phyloP scores from a whole-genome alignment of 2,329 filamentous ascomycete species.

The Arthroderma sp. region DNA sequence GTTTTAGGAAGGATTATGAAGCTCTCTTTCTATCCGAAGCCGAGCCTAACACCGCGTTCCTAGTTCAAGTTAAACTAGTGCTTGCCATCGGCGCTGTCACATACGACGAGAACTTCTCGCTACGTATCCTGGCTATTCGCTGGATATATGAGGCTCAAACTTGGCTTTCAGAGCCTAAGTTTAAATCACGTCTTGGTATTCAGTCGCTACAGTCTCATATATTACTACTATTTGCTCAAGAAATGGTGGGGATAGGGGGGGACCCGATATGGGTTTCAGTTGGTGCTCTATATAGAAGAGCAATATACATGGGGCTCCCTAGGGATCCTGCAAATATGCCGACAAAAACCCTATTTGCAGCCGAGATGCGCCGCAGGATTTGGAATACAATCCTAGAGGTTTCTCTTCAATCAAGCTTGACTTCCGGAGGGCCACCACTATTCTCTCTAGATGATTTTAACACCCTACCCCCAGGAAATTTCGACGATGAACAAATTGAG shows the following conservation, averaged over 20 bases:
- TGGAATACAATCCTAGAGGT: slow-evolving; percentile 37
- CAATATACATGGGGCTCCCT: slow-evolving; percentile 34
- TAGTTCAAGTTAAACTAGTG: slow-evolving; percentile 33
- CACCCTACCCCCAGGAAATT: slow-evolving; percentile 28
- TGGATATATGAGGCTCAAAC: slow-evolving; percentile 28
- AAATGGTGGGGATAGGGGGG: slow-evolving; percentile 22
- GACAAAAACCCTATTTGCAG: slow-evolving; percentile 24
- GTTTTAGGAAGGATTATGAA: slow-evolving; percentile 46
- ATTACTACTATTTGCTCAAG: slow-evolving; percentile 26
- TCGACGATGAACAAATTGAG: slow-evolving; percentile 24
- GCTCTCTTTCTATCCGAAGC: slow-evolving; percentile 39
- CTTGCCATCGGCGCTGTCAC: slow-evolving; percentile 37
- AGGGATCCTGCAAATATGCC: slow-evolving; percentile 26
- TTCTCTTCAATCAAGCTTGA: slow-evolving; percentile 28
- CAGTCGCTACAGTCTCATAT: slow-evolving; percentile 25
- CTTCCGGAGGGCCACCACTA: slow-evolving; percentile 25
- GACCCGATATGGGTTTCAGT: slow-evolving; percentile 28
- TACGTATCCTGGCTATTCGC: slow-evolving; percentile 33
- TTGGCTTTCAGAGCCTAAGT: slow-evolving; percentile 24
- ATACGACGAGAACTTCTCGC: slow-evolving; percentile 21
- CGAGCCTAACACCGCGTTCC: slow-evolving; percentile 35
- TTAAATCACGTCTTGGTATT: slow-evolving; percentile 23
- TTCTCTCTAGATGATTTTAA: slow-evolving; percentile 28
- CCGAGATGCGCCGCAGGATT: slow-evolving; percentile 35
- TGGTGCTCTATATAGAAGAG: slow-evolving; percentile 31